Evolutionary conservation across 2,329 filamentous ascomycete genomes (phyloP).

Genomic region (Penicillium sp.): DNA sequence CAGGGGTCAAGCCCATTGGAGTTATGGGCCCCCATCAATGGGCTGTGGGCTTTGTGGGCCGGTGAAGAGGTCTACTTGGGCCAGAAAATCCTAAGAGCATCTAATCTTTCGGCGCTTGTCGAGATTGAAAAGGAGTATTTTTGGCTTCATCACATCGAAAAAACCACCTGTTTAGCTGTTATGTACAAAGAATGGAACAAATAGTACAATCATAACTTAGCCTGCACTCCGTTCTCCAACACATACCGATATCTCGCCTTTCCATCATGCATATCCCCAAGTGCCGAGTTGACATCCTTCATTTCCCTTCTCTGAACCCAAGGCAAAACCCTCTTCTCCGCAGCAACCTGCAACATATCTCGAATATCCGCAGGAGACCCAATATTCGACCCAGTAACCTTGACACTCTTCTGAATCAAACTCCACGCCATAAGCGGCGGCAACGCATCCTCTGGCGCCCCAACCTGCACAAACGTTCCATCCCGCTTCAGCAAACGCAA

Average conservation of each 20-base stretch:
- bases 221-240: constrained; percentile 41
- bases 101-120: no score
- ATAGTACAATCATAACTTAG: constrained; percentile 28
- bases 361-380: constrained; percentile 47
- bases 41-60: no score
- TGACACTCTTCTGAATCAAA: constrained; percentile 59
- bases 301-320: constrained; percentile 48
- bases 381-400: constrained; percentile 53
- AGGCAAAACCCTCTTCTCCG: constrained; percentile 43
- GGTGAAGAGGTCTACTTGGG: no score
- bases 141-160: no score
- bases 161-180: no score
- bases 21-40: no score
- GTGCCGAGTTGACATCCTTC: constrained; percentile 45
- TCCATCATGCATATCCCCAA: constrained; percentile 48
- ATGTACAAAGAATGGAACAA: neutral
- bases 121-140: no score
- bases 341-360: constrained; percentile 47
- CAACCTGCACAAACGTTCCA: constrained; percentile 67
- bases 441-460: constrained; percentile 61
- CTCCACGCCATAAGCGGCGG: constrained; percentile 60
- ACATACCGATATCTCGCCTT: constrained; percentile 52
- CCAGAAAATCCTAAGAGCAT: no score
- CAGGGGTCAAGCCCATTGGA: no score
- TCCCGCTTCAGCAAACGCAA: constrained; percentile 60